Evolutionary conservation across 306 rosid species (phyloP), one percentile per base, ranked within the genome.

Genomic region (Pyrus pyrifolia): DNA sequence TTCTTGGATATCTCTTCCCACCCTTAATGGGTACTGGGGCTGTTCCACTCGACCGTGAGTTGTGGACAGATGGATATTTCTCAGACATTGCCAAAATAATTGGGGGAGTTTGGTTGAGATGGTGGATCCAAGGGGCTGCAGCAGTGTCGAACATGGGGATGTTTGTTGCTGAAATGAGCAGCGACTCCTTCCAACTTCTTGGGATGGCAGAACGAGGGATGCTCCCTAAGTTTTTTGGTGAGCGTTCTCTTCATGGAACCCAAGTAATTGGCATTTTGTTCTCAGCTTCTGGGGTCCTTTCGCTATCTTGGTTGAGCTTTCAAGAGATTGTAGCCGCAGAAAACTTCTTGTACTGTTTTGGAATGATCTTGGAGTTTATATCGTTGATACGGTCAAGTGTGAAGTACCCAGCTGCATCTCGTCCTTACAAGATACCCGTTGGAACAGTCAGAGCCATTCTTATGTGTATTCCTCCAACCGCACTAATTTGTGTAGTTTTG

Each of bases 121-220:
- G 93, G 90, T 95, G 97, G 97, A 82, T 95, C 73, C 97, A 92
- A 80, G 96, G 80, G 29, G 96, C 93, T 35, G 96, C 97, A 10
- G 98, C 98, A 2, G 76, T 92, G 92, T 88, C 98, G 38, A 95
- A 95, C 66, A 92, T 95, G 96, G 98, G 98, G 66, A 90, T 95
- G 98, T 95, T 94, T 44, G 94, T 94, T 64, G 91, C 97, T 27
- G 97, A 91, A 78, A 91, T 94, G 98, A 94, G 93, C 81, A 94
- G 96, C 1, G 98, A 94, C 76, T 85, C 97, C 9, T 94, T 85
- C 82, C 97, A 91, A 85, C 98, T 94, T 79, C 86, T 94, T 0
- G 98, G 98, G 22, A 94, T 94, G 97, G 98, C 98, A 18, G 96
- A 94, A 79, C 77, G 97, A 62, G 98, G 98, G 33, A 83, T 94